Conservation (phyloP, 1,284 basidiomycete species). For the Pholiota adiposa region DNA sequence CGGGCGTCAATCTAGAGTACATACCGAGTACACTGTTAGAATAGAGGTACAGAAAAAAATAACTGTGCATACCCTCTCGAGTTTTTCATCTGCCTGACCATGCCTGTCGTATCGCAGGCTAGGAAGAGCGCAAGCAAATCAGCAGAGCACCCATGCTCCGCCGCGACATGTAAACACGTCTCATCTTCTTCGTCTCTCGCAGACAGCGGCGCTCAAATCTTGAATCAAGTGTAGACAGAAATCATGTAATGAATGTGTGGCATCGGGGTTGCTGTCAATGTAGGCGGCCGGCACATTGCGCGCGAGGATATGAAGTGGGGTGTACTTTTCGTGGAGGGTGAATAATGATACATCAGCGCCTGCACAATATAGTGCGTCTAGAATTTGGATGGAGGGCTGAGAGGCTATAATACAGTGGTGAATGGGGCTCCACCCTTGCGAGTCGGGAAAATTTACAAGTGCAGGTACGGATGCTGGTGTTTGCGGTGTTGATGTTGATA, state of each 20-base stretch:
- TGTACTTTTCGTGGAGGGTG: slow-evolving; percentile 65
- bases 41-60: slow-evolving; percentile 12
- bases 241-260: slow-evolving; percentile 48
- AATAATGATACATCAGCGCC: slow-evolving; percentile 75
- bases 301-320: slow-evolving; percentile 73
- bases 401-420: slow-evolving; percentile 66
- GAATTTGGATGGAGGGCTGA: slow-evolving; percentile 58
- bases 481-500: no score
- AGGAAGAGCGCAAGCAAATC: slow-evolving; percentile 65
- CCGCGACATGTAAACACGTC: slow-evolving; percentile 93
- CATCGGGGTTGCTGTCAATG: slow-evolving; percentile 38
- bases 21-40: background rate
- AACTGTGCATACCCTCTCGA: slow-evolving; percentile 58
- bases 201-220: slow-evolving; percentile 67
- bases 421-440: slow-evolving; percentile 69
- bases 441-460: slow-evolving; percentile 66
- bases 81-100: slow-evolving; percentile 63
- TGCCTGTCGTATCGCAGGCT: slow-evolving; percentile 60
- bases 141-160: slow-evolving; percentile 81
- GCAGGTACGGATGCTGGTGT: slow-evolving; percentile 47
- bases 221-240: slow-evolving; percentile 69
- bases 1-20: slow-evolving; percentile 60
- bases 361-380: slow-evolving; percentile 72
- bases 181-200: slow-evolving; percentile 83
- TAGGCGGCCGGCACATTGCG: slow-evolving; percentile 46